Percentiles rank a stretch among this genome's conserved stretches.
These are phyloP conservation scores for Suillus bovinus DNA, from an alignment of 768 basidiomycete genomes.

Conservation along the genomic window DNA sequence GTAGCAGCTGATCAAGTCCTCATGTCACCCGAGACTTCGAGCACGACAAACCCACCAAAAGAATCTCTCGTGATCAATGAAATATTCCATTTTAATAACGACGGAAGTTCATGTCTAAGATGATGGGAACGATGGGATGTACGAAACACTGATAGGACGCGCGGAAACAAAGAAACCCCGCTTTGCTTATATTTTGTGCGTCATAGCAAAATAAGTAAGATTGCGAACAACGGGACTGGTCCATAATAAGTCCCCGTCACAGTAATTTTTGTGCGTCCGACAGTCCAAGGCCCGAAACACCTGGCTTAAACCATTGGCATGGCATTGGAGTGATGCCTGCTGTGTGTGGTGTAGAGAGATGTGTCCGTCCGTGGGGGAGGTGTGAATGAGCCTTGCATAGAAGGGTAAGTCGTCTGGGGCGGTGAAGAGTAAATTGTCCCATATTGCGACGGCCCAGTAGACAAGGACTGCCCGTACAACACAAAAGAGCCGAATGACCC, in stretches of 20 bases:
- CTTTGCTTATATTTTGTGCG: background rate
- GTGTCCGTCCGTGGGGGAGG: conserved; percentile 16
- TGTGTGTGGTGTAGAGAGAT: conserved; percentile 11
- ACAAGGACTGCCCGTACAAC: conserved; percentile 7
- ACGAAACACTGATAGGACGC: background rate
- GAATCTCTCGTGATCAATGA: background rate
- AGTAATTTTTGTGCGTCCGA: background rate
- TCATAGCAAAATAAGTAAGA: background rate
- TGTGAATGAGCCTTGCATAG: conserved; percentile 9
- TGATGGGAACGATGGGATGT: background rate
- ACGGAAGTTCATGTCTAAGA: background rate
- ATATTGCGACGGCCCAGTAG: background rate
- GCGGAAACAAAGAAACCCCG: background rate
- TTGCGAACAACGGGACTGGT: background rate
- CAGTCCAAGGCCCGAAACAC: background rate
- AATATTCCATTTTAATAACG: background rate
- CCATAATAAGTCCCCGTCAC: background rate
- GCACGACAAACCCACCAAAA: background rate
- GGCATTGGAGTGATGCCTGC: conserved; percentile 7
- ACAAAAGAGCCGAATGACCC: conserved; percentile 4
- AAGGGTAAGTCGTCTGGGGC: background rate
- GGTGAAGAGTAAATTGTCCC: background rate
- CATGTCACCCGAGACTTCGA: background rate
- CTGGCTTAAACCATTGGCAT: conserved; percentile 24
- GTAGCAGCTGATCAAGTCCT: background rate